Conservation (phyloP, 208 protist genomes). For the Crithidia fasciculata region DNA sequence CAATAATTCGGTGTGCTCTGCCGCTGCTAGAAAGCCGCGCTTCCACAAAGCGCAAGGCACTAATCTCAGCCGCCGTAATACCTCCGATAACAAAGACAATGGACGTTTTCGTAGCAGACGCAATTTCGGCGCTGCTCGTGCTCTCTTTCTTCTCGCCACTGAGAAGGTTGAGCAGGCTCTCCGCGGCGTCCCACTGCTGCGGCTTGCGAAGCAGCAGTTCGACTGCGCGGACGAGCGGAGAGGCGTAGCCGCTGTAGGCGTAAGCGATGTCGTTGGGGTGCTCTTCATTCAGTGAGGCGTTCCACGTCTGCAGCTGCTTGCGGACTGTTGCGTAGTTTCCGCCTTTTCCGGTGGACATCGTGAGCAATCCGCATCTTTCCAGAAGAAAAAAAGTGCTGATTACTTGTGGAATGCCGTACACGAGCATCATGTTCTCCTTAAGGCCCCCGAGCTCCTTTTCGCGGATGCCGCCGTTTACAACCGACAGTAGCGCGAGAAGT, state of each 20-base stretch:
- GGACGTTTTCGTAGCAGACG: constrained; percentile 36
- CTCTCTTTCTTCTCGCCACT: constrained; percentile 63
- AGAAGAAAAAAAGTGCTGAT: constrained; percentile 64
- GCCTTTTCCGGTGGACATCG: constrained; percentile 43
- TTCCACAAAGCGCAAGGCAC: constrained; percentile 87
- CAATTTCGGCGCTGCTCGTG: constrained; percentile 41
- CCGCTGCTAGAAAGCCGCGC: constrained; percentile 45
- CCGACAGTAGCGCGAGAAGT: constrained; percentile 81
- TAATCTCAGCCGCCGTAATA: constrained; percentile 93
- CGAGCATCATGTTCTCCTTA: constrained; percentile 83
- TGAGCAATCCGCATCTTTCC: constrained; percentile 65
- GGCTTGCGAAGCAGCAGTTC: constrained; percentile 55
- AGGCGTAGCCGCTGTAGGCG: constrained; percentile 77
- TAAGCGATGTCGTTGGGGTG: constrained; percentile 76
- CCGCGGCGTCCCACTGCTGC: constrained; percentile 43
- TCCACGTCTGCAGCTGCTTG: constrained; percentile 68
- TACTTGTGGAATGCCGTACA: constrained; percentile 84
- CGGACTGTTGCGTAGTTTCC: constrained; percentile 57
- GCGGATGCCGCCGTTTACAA: constrained; percentile 84
- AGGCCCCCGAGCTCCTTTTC: constrained; percentile 66
- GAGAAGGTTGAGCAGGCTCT: constrained; percentile 47
- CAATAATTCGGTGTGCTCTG: constrained; percentile 52
- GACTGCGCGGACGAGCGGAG: constrained; percentile 64
- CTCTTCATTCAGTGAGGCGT: constrained; percentile 55
- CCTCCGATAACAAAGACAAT: constrained; percentile 95